Base-by-base conservation (phyloP, 768 basidiomycete species). In the Suillus alpinus region DNA sequence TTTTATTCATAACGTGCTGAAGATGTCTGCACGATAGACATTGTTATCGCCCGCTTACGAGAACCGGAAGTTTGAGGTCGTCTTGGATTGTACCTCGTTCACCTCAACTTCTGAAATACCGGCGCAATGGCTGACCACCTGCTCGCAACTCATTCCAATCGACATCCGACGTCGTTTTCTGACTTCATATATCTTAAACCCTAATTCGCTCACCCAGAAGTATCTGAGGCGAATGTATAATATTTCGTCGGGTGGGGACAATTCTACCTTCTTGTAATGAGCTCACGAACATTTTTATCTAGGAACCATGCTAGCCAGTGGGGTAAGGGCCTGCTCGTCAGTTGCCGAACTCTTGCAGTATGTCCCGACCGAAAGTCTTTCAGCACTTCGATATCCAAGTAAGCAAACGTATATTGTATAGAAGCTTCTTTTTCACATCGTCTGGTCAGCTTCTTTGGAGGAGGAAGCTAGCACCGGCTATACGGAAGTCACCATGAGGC, bases 41-140 rank as follows among this genome's bases (percentile, higher is more conserved):
- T 67, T 91, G 57, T 80, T 77, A 14, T 76, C 79, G 8, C 73
- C 82, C 7, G 72, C 69, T 16, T 82, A 86, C 69, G 75, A 73
- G 44, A 73, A 80, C 49, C 80, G 80, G 32, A 61, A 69, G 4
- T 91, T 88, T 68, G 89, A 93, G 51, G 76, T 95, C 52, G 83
- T 95, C 63, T 69, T 94, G 36, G 93, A 95, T 66, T 93, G 88
- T 73, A 94, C 92, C 39, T 82, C 81, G 9, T 94, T 94, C 70
- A 81, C 85, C 3, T 79, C 87, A 2, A 80, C 82, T 10, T 91
- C 91, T 0, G 91, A 94, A 72, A 77, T 94, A 8, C 93, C 94
- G 0, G 76, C 91, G 9, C 88, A 90, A 63, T 92, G 89, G 89
- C 69, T 94, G 50, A 91, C 89, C 71, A 88, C 85, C 58, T 87